phyloP scores from a whole-genome alignment of 306 rosid species.

The Purshia tridentata region DNA sequence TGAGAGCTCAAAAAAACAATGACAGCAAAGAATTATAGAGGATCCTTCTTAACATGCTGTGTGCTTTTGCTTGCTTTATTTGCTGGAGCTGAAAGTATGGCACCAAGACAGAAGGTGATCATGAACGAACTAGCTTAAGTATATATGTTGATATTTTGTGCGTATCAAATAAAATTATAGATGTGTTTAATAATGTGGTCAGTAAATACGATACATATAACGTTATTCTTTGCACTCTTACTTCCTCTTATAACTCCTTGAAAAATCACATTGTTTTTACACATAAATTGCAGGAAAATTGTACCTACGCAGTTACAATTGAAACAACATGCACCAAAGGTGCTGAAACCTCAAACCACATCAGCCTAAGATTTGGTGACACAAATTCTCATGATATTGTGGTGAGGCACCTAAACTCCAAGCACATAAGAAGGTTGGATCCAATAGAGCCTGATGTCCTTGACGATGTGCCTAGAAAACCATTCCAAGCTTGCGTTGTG shows the following conservation, averaged over 20 bases:
- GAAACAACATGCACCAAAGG: constrained; percentile 79
- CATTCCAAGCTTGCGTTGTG: constrained; percentile 79
- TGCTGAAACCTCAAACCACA: constrained; percentile 64
- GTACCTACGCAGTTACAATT: constrained; percentile 60
- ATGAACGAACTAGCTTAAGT: too few relatives aligned
- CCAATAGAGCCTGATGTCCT: constrained; percentile 52
- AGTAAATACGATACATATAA: too few relatives aligned
- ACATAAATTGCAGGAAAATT: constrained; percentile 41
- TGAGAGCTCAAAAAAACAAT: not conserved
- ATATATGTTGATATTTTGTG: too few relatives aligned
- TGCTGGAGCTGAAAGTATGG: constrained; percentile 37
- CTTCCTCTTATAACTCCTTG: not conserved
- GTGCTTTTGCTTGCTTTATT: constrained; percentile 35
- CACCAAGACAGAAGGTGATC: constrained; percentile 27
- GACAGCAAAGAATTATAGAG: constrained; percentile 20
- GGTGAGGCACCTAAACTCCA: constrained; percentile 54
- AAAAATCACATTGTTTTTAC: not conserved
- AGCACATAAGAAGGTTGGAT: constrained; percentile 57
- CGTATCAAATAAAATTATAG: too few relatives aligned
- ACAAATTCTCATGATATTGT: constrained; percentile 57
- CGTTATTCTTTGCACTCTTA: too few relatives aligned
- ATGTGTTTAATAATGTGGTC: too few relatives aligned
- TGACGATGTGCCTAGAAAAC: constrained; percentile 63
- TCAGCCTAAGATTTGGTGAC: constrained; percentile 80
- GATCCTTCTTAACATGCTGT: constrained; percentile 25